phyloP scores from a whole-genome alignment of 2,329 filamentous ascomycete species.

The Penicillium rolfsii region DNA sequence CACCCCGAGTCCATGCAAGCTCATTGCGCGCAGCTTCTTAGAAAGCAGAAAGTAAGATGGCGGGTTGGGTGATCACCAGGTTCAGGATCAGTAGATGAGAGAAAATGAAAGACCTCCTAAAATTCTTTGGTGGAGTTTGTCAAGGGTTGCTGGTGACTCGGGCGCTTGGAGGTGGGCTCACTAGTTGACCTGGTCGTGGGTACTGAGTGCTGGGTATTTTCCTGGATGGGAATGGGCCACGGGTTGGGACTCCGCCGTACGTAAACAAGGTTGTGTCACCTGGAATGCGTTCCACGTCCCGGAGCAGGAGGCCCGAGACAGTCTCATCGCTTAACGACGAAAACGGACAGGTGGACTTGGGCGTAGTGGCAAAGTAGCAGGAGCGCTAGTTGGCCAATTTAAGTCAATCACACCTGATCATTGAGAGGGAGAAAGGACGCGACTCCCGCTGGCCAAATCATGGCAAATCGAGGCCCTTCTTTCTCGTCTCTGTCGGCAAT shows the following conservation, averaged over 20 bases:
- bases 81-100: slow-evolving; percentile 15
- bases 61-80: not conserved
- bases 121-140: slow-evolving; percentile 8
- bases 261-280: slow-evolving; percentile 32
- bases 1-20: slow-evolving; percentile 31
- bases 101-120: slow-evolving; percentile 14
- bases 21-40: slow-evolving; percentile 19
- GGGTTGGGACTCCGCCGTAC: slow-evolving; percentile 25
- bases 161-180: slow-evolving; percentile 16
- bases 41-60: not conserved
- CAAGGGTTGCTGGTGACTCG: slow-evolving; percentile 17
- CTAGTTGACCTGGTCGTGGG: slow-evolving; percentile 10
- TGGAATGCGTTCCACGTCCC: slow-evolving; percentile 30
- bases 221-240: slow-evolving; percentile 22
- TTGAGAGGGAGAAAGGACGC: not conserved
- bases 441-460: not conserved
- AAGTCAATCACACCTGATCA: not conserved
- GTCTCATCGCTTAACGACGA: slow-evolving; percentile 23
- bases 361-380: not conserved
- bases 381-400: not conserved
- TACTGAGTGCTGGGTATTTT: slow-evolving; percentile 16
- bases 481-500: not conserved
- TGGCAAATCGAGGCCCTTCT: not conserved
- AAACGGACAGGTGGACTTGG: slow-evolving; percentile 10
- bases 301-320: slow-evolving; percentile 19